These are phyloP conservation scores for Cyclaneusma minus DNA, from an alignment of 2,329 filamentous ascomycete species.

Conservation along the genomic window DNA sequence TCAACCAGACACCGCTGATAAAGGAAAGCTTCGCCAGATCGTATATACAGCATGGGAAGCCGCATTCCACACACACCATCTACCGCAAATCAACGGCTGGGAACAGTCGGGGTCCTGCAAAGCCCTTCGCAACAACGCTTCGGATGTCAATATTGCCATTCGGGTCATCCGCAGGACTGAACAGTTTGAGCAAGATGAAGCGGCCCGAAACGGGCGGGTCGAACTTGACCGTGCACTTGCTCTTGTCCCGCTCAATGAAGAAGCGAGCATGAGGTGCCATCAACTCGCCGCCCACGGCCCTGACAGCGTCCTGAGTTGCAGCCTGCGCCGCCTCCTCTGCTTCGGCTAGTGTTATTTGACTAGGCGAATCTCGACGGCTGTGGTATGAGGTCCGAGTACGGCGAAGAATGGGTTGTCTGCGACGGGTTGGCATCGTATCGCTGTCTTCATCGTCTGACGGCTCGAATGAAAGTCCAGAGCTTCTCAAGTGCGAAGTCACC, in stretches of 20 bases:
- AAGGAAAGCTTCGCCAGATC: too few species aligned
- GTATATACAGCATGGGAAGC: too few species aligned
- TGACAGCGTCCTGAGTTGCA: constrained; percentile 39
- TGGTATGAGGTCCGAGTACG: constrained; percentile 1
- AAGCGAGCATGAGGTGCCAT: constrained; percentile 67
- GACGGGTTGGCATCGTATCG: background rate
- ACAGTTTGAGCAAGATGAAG: constrained; percentile 80
- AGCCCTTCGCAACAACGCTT: constrained; percentile 69
- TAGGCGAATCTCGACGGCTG: constrained; percentile 14
- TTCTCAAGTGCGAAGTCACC: constrained; percentile 19
- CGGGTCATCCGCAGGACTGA: constrained; percentile 57
- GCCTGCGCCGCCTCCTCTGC: constrained; percentile 22
- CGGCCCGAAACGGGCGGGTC: constrained; percentile 67
- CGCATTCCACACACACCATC: too few species aligned
- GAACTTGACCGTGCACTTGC: constrained; percentile 75
- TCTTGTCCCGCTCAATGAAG: constrained; percentile 68
- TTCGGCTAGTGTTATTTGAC: constrained; percentile 17
- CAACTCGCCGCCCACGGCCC: constrained; percentile 41
- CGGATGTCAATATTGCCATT: constrained; percentile 74
- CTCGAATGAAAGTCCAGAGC: too few species aligned
- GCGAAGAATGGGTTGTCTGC: constrained; percentile 1
- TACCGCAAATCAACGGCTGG: constrained; percentile 49
- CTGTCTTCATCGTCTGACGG: constrained; percentile 10
- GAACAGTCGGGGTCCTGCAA: constrained; percentile 73
- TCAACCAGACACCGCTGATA: too few species aligned